Percentiles rank a stretch among this genome's conserved stretches.
Conservation (phyloP, 352 stramenopile genomes). For the Phytophthora tubulina region DNA sequence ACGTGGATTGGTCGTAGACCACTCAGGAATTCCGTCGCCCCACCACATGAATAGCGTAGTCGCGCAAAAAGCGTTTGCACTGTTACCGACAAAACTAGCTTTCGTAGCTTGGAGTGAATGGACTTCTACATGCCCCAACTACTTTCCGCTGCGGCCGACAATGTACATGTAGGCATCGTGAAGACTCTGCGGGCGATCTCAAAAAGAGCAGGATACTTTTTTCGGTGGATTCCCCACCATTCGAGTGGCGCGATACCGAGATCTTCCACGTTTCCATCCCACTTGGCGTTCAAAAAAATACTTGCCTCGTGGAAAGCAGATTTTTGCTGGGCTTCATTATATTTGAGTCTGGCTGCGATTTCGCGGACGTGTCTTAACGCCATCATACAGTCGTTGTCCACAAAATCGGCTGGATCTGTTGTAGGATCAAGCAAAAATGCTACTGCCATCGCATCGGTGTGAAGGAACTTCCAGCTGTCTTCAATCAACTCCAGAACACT, state of each 20-base stretch:
- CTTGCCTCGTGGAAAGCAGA: neutral
- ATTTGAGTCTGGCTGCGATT: neutral
- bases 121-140: conserved; percentile 20
- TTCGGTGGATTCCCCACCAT: conserved; percentile 3
- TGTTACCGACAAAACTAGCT: conserved; percentile 1
- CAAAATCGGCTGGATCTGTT: conserved; percentile 5
- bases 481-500: neutral
- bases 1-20: neutral
- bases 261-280: neutral
- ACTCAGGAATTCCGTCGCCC: neutral
- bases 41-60: conserved; percentile 6
- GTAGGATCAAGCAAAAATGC: conserved; percentile 23
- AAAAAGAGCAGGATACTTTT: conserved; percentile 3
- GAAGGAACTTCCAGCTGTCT: conserved; percentile 16
- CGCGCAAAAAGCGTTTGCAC: conserved; percentile 6
- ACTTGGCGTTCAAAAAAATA: conserved; percentile 7
- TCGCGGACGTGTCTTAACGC: neutral
- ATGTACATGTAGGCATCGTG: conserved; percentile 19
- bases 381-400: neutral
- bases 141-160: conserved; percentile 11
- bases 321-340: neutral
- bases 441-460: conserved; percentile 18
- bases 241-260: conserved; percentile 1
- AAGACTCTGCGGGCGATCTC: conserved; percentile 12
- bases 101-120: conserved; percentile 17